phyloP scores from a whole-genome alignment of 2,329 filamentous ascomycete genomes.

The Epichloe aotearoae region DNA sequence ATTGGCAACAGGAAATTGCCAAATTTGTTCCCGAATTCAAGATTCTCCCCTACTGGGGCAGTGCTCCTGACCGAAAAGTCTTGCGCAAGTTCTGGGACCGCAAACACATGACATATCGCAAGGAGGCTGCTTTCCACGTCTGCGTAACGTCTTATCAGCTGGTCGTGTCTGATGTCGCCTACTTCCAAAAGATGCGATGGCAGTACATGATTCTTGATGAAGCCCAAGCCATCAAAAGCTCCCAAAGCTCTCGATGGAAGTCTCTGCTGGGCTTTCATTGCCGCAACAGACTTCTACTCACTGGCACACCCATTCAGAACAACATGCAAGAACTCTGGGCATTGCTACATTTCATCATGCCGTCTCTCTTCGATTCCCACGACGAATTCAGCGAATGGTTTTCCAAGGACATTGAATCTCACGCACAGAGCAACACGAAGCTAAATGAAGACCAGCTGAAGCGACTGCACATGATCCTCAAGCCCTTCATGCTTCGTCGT shows the following conservation, averaged over 20 bases:
- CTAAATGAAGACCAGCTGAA: constrained; percentile 96
- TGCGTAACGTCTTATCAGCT: constrained; percentile 95
- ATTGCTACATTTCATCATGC: constrained; percentile 97
- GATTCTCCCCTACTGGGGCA: constrained; percentile 95
- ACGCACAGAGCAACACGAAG: constrained; percentile 98
- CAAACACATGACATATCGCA: constrained; percentile 90
- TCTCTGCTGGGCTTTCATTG: constrained; percentile 87
- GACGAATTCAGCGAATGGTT: constrained; percentile 93
- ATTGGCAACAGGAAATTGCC: constrained; percentile 97
- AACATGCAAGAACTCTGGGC: constrained; percentile 99
- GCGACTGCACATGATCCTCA: constrained; percentile 95
- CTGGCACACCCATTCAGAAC: constrained; percentile 96
- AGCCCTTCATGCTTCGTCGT: constrained; percentile 98
- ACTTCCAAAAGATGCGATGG: constrained; percentile 99
- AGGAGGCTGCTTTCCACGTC: constrained; percentile 89
- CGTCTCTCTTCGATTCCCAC: constrained; percentile 90
- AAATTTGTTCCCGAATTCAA: constrained; percentile 92
- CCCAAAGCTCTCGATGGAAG: constrained; percentile 93
- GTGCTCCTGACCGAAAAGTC: constrained; percentile 84
- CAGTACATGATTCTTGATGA: constrained; percentile 99
- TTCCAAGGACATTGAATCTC: constrained; percentile 92
- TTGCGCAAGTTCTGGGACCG: constrained; percentile 98
- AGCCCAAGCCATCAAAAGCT: constrained; percentile 97
- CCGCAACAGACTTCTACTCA: constrained; percentile 83
- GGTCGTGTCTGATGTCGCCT: constrained; percentile 88